Base-by-base conservation (phyloP, 208 protist genomes). In the Acanthamoeba healyi region DNA sequence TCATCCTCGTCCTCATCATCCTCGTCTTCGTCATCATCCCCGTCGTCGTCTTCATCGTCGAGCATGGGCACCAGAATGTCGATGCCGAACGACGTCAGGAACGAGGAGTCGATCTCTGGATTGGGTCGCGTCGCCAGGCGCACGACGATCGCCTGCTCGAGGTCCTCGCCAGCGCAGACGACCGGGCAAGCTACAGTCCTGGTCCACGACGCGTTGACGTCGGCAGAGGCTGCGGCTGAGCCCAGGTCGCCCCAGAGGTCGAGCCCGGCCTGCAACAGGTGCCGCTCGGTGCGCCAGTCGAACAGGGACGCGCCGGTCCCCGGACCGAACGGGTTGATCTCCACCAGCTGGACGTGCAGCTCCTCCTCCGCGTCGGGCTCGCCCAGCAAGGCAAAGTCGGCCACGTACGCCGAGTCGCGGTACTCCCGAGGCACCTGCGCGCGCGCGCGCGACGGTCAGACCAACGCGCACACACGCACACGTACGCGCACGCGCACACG, bases 301-400 rank as follows among this genome's bases (percentile, higher is more conserved):
- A 94, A 94, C 17, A 94, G 90, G 26, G 72, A 54, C 9, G 90
- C 42, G 34, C 90, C 90, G 17, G 90, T 94, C 29, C 26, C 90
- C 2, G 90, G 90, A 5, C 90, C 90, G n/a, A 94, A 94, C 14
- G 90, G 90, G 44, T 94, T 94, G 46, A 94, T 86, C 65, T 94
- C 90, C 32, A 94, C 79, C 44, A 94, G 26, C 46, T 63, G 54
- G 9, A 40, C 90, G 32, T 14, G 24, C 19, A 44, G 7, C 17
- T 77, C 67, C 34, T 12, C 36, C 9, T 34, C 34, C 2, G 14
- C 72, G 7, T 44, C 72, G 10, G 38, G 38, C 0, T 51, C 40
- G 51, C 44, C 79, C 79, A 51, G 7, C 19, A 87, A 32, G 32
- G 40, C 79, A 58, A 87, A 87, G 34, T 87, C 79, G 4, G 51